phyloP scores from a whole-genome alignment of 164 flowering plant species.

The Chimonanthus praecox region DNA sequence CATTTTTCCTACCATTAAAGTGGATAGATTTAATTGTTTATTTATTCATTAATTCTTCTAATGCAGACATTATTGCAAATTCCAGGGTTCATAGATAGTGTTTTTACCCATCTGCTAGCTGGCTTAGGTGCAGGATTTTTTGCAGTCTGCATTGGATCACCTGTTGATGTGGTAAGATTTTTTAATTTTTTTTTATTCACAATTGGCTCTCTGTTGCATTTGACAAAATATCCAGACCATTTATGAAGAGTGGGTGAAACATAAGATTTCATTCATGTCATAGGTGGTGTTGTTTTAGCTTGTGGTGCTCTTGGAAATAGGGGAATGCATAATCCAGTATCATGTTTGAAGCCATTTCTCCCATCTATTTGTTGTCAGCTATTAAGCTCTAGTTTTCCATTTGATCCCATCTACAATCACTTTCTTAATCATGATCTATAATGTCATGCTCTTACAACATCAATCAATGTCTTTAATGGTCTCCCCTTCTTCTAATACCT shows the following conservation, averaged over 20 bases:
- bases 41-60: conserved; percentile 15
- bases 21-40: background rate
- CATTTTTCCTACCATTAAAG: too few species aligned
- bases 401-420: too few species aligned
- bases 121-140: conserved; percentile 95
- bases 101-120: conserved; percentile 81
- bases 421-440: too few species aligned
- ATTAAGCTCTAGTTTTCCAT: too few species aligned
- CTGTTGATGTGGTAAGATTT: conserved; percentile 83
- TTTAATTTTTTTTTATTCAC: conserved; percentile 1
- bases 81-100: conserved; percentile 83
- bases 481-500: too few species aligned
- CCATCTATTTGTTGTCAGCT: background rate
- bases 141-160: conserved; percentile 96
- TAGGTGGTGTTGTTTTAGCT: background rate
- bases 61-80: conserved; percentile 82
- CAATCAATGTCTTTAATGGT: too few species aligned
- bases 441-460: too few species aligned
- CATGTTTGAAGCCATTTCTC: background rate
- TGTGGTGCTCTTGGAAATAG: background rate
- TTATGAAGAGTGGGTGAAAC: background rate
- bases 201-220: background rate
- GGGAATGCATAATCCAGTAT: background rate
- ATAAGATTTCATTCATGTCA: background rate
- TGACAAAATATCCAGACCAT: background rate